Base-by-base conservation (phyloP, 2,329 filamentous ascomycete genomes). In the Ophiostoma quercus region DNA sequence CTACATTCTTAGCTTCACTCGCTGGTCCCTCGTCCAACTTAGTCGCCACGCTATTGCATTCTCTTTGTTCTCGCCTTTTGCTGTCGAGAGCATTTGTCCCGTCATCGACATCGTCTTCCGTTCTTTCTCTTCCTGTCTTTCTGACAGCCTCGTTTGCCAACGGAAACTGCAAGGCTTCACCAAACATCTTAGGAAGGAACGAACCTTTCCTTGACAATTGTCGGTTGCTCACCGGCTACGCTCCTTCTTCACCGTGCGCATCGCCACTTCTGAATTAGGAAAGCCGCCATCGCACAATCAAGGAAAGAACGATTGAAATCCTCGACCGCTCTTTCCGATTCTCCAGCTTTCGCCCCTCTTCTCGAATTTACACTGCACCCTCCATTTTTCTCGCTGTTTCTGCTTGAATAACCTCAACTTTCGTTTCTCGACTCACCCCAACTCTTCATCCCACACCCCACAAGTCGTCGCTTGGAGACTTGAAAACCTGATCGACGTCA, bases 241-340 rank as follows among this genome's bases (percentile, higher is more conserved):
- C 65, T 25, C 68, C 51, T 63, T 39, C 54, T 54, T 22, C 54
- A 62, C 62, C 32, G 62, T 25, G 62, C n/a, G 16, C 68, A 67
- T 69, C 68, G 66, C 51, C 65, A 66, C 68, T 37, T 67, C 68
- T 66, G 63, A 25, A 69, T 47, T 51, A 22, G 68, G 65, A 63
- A 67, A 67, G 47, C 62, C 32, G 19, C 34, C 19, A n/a, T 39
- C 62, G 12, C n/a, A 65, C n/a, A 57, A 22, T 11, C 62, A 22
- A n/a, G 32, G 32, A 12, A 14, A 41, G 11, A 65, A 63, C 29
- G 2, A 16, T 16, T 16, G 37, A 37, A 22, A 39, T 51, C 19
- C 65, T 43, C 43, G 68, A 67, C 68, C 65, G 65, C 60, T 66
- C 37, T 39, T 65, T 37, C 62, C 34, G 5, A 19, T 25, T 22